Evolutionary conservation across 1,139 yeast species (phyloP), one percentile per base, ranked within the genome.

Genomic region (Saccharomyces uvarum): DNA sequence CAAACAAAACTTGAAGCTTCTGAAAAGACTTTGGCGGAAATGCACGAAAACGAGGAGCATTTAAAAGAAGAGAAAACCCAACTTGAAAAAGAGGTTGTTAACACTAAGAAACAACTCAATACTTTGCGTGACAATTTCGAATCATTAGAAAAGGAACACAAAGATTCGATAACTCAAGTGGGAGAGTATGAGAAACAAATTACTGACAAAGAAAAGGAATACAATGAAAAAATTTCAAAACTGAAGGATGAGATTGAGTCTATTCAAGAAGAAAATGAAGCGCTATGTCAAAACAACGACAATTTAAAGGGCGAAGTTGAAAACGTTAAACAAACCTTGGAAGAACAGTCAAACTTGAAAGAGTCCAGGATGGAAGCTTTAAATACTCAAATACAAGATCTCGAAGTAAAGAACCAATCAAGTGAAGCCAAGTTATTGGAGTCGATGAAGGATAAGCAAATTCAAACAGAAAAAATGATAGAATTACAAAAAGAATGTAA

Each of bases 21-120:
- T n/a, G 56, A 59, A 48, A 51, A 52, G 11, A 49, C 51, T n/a
- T 50, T 57, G 14, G 38, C 53, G 8, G 38, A 50, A 3, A 53
- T 51, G 14, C 29, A 48, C 28, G 49, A 29, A 14, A 46, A 48
- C 26, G 8, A 49, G n/a, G 14, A 44, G 14, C 41, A 53, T 24
- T 57, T 53, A 46, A 50, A 42, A n/a, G 21, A 27, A 2, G 24
- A 29, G 29, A 26, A 46, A 26, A n/a, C 24, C 11, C 49, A 47
- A 41, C 28, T 48, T 11, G 46, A 46, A 13, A 11, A 48, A 47
- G n/a, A 48, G 47, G n/a, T 19, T n/a, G 8, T 21, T 47, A 11
- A 19, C n/a, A 9, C 21, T 21, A 11, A 27, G 9, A 2, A 49
- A 19, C 7, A 47, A 49, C 28, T 49, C 8, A 19, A 16, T 9